These are phyloP conservation scores for Stemphylium beticola DNA, from an alignment of 2,329 filamentous ascomycete genomes.

Conservation along the genomic window DNA sequence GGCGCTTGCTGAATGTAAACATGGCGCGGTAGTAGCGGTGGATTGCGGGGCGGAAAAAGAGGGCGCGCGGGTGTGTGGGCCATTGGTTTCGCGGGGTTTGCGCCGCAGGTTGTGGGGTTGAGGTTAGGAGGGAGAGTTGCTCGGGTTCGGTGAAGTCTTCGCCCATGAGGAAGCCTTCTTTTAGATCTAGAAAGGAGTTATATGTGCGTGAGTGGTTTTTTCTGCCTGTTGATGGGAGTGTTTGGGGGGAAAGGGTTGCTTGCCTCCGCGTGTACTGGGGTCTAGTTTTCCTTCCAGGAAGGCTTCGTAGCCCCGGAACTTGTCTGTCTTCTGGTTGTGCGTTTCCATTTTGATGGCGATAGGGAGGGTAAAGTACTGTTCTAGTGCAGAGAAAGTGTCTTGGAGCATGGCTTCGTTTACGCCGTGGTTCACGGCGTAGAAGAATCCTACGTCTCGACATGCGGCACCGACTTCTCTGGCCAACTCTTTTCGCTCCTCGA, in stretches of 20 bases:
- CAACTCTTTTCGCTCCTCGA: slow-evolving; percentile 34
- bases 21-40: slow-evolving; percentile 42
- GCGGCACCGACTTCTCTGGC: slow-evolving; percentile 41
- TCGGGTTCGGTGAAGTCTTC: slow-evolving; percentile 44
- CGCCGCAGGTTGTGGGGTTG: slow-evolving; percentile 14
- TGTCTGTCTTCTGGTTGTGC: slow-evolving; percentile 44
- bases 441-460: slow-evolving; percentile 44
- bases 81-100: slow-evolving; percentile 39
- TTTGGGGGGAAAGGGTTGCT: background rate
- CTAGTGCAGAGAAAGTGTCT: slow-evolving; percentile 38
- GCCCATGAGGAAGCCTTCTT: slow-evolving; percentile 46
- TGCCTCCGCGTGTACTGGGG: slow-evolving; percentile 43
- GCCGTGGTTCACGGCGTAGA: slow-evolving; percentile 42
- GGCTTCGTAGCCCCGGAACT: slow-evolving; percentile 46
- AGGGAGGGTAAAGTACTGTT: slow-evolving; percentile 40
- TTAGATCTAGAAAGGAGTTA: slow-evolving; percentile 35
- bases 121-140: slow-evolving; percentile 32
- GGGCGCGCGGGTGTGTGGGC: slow-evolving; percentile 33
- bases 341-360: slow-evolving; percentile 46
- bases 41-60: slow-evolving; percentile 40
- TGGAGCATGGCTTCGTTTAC: slow-evolving; percentile 36
- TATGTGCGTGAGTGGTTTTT: background rate
- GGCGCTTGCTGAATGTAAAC: slow-evolving; percentile 38
- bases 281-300: slow-evolving; percentile 47
- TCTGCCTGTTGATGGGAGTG: too few species aligned